Evolutionary conservation across 2,329 filamentous ascomycete species (phyloP).

Genomic region (Colletotrichum gloeosporioides): DNA sequence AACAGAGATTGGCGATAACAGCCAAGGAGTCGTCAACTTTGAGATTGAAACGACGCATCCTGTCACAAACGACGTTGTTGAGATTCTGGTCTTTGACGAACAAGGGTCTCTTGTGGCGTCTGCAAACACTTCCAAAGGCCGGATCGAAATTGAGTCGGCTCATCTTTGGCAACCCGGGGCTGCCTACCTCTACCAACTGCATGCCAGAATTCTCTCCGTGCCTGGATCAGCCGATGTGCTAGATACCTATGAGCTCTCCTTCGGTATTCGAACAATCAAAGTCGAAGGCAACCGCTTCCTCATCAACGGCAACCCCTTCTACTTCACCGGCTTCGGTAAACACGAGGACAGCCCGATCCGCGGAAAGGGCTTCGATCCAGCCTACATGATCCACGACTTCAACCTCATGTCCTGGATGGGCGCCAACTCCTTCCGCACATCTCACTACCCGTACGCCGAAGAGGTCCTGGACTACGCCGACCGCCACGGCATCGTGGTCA

Average conservation of each 20-base stretch:
- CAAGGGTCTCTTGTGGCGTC: neutral
- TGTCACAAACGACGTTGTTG: slow-evolving; percentile 8
- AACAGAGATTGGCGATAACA: slow-evolving; percentile 22
- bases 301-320: slow-evolving; percentile 32
- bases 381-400: slow-evolving; percentile 36
- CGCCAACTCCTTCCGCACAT: slow-evolving; percentile 35
- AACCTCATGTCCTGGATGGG: slow-evolving; percentile 32
- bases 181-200: slow-evolving; percentile 31
- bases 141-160: slow-evolving; percentile 19
- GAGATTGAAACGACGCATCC: slow-evolving; percentile 1
- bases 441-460: slow-evolving; percentile 34
- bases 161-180: slow-evolving; percentile 31
- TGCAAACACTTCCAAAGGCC: slow-evolving; percentile 10
- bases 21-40: slow-evolving; percentile 11
- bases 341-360: slow-evolving; percentile 32
- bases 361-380: slow-evolving; percentile 32
- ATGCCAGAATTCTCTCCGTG: slow-evolving; percentile 20
- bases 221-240: neutral
- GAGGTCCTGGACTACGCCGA: slow-evolving; percentile 34
- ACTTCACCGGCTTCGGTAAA: slow-evolving; percentile 34
- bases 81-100: neutral
- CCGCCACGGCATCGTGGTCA: slow-evolving; percentile 31
- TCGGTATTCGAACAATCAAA: slow-evolving; percentile 27
- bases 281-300: slow-evolving; percentile 27
- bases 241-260: slow-evolving; percentile 26